Base-by-base conservation (phyloP, 805 yeast species). In the Saccharomycopsis amapae region DNA sequence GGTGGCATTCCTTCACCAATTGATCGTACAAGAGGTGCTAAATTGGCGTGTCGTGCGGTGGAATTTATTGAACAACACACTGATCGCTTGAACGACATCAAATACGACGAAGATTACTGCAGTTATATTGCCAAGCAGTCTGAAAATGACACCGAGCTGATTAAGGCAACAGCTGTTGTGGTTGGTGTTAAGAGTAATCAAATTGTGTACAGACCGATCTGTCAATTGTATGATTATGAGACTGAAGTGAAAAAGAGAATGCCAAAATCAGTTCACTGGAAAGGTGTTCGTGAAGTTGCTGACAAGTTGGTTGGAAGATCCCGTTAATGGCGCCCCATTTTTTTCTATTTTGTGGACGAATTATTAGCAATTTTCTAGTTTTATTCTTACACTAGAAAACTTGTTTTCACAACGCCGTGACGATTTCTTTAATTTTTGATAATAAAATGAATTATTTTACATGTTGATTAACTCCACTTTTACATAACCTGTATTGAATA, bases 211-310 rank as follows among this genome's bases (percentile, higher is more conserved):
- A 73, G 85, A 9, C 71, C 93, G 7, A 75, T 93, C 47, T 74
- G 85, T 61, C 75, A 73, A 49, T 71, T 90, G 54, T 89, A 85
- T 66, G 95, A 89, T 60, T 81, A 69, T 60, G 97, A 93, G 65
- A 87, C 97, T 15, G 87, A 85, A 56, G 62, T 85, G 31, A 70
- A 66, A 19, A 76, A 70, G 63, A 82, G 99, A 71, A 81, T 93
- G 76, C 95, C 97, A 57, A 88, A 85, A 70, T 67, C 71, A 48
- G 81, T 88, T 41, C 87, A 84, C 65, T 93, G 98, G 98, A 69
- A 72, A 40, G 71, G 71, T 25, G 68, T 81, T 42, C 75, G 94
- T 59, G 82, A 80, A 41, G 76, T 85, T 60, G 85, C 90, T 47
- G 95, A 88, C 67, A 81, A 79, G 65, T 69, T 90, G 62, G 95